phyloP scores from a whole-genome alignment of 331 rosid species.

The Acacia concinna region DNA sequence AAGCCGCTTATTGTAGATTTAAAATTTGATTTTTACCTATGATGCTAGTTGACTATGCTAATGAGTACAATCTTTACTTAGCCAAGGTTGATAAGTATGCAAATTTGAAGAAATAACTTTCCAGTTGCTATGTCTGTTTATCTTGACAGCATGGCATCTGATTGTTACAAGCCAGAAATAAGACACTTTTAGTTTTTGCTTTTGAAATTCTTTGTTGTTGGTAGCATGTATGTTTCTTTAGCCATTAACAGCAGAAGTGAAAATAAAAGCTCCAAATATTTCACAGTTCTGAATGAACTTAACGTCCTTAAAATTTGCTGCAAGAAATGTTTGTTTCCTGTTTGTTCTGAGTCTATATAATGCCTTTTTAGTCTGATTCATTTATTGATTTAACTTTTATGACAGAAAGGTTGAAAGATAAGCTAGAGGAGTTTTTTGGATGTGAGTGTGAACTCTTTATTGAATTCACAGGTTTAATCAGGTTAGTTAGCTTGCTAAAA shows the following conservation, averaged over 20 bases:
- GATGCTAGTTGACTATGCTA: not conserved
- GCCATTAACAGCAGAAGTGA: not conserved
- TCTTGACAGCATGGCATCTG: not conserved
- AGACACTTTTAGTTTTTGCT: not conserved
- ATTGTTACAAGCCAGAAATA: not conserved
- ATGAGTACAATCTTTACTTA: not conserved
- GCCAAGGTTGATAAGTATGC: not conserved
- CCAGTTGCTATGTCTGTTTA: not conserved
- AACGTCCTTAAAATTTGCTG: not conserved
- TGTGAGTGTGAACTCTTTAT: constrained; percentile 78
- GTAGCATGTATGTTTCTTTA: not conserved
- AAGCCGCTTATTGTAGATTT: not conserved
- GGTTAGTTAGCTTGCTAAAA: constrained; percentile 41
- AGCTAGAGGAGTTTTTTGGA: constrained; percentile 79
- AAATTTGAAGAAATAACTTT: not conserved
- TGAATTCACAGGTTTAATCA: constrained; percentile 94
- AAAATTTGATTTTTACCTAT: not conserved
- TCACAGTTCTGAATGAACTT: not conserved
- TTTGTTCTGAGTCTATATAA: not conserved
- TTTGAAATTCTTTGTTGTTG: not conserved
- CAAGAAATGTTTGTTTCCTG: not conserved
- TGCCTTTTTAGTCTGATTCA: not conserved
- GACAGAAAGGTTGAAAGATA: constrained; percentile 86
- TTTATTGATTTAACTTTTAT: constrained; percentile 10
- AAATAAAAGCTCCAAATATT: not conserved